Conservation (phyloP, 2,329 filamentous ascomycete species). For the Alternaria solani region DNA sequence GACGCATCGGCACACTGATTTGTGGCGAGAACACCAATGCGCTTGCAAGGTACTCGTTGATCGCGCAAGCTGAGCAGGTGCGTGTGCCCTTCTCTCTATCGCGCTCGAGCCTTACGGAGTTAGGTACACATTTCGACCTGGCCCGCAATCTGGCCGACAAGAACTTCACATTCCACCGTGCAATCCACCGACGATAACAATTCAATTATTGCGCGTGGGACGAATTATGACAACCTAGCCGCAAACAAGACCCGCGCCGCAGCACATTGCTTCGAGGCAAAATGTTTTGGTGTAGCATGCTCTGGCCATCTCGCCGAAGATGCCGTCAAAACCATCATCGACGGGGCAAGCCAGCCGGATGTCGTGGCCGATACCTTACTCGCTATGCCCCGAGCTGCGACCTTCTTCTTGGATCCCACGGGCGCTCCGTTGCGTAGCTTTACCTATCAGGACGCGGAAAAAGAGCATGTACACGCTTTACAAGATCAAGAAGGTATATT, state of each 20-base stretch:
- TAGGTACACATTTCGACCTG: constrained; percentile 64
- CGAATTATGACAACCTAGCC: constrained; percentile 63
- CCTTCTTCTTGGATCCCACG: constrained; percentile 62
- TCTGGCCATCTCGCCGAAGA: constrained; percentile 54
- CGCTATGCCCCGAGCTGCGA: constrained; percentile 55
- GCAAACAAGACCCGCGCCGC: constrained; percentile 63
- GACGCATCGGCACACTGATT: constrained; percentile 61
- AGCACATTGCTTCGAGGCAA: constrained; percentile 66
- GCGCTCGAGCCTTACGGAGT: background rate
- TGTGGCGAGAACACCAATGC: constrained; percentile 68
- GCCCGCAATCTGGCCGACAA: constrained; percentile 65
- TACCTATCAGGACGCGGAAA: constrained; percentile 39
- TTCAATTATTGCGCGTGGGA: background rate
- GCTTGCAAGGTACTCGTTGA: constrained; percentile 60
- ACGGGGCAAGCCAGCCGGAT: constrained; percentile 39
- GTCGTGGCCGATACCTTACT: constrained; percentile 47
- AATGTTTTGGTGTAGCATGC: constrained; percentile 64
- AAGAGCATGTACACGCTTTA: constrained; percentile 47
- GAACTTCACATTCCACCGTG: constrained; percentile 21
- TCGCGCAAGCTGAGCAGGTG: constrained; percentile 64
- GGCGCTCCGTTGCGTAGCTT: constrained; percentile 54
- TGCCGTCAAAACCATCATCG: constrained; percentile 48
- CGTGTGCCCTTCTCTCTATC: constrained; percentile 45
- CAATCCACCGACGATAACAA: background rate
- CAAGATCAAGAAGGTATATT: constrained; percentile 59